Conservation (phyloP, 2,329 filamentous ascomycete species). For the Colletotrichum sojae region DNA sequence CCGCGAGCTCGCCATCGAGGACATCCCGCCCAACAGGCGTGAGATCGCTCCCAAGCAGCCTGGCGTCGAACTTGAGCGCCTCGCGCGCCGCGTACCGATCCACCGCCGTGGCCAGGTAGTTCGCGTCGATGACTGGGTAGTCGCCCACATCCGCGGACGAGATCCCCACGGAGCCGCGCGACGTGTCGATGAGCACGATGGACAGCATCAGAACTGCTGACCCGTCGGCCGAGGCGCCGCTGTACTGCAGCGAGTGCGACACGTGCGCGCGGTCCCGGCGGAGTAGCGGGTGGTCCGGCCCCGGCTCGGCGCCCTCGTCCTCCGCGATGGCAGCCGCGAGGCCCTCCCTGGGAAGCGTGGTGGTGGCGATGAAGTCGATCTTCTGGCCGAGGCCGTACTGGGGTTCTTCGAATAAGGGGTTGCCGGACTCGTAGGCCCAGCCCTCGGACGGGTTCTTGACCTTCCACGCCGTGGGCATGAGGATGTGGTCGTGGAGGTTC, state of each 20-base stretch:
- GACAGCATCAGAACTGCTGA: conserved; percentile 41
- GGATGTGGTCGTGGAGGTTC: conserved; percentile 67
- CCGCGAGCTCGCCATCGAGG: conserved; percentile 44
- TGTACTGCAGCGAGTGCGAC: conserved; percentile 17
- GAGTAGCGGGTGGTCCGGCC: conserved; percentile 51
- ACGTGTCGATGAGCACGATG: conserved; percentile 45
- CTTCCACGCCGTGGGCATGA: conserved; percentile 47
- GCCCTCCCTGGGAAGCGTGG: conserved; percentile 45
- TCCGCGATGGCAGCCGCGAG: conserved; percentile 50
- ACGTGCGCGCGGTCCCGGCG: conserved; percentile 28
- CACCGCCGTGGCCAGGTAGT: conserved; percentile 48
- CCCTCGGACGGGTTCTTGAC: conserved; percentile 51
- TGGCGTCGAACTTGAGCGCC: conserved; percentile 45
- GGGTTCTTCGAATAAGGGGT: conserved; percentile 50
- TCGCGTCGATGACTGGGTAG: conserved; percentile 47
- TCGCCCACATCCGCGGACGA: conserved; percentile 42
- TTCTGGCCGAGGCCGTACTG: conserved; percentile 55
- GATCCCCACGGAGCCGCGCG: conserved; percentile 47
- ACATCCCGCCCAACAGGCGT: conserved; percentile 43
- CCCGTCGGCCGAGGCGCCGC: conserved; percentile 24
- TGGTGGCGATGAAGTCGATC: conserved; percentile 53
- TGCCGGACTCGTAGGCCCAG: conserved; percentile 48
- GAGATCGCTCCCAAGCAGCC: conserved; percentile 41
- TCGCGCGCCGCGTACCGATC: conserved; percentile 49
- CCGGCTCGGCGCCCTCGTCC: conserved; percentile 47